Evolutionary conservation across 2,329 filamentous ascomycete species (phyloP).

Genomic region (Graphilbum ipis-grandicollis): DNA sequence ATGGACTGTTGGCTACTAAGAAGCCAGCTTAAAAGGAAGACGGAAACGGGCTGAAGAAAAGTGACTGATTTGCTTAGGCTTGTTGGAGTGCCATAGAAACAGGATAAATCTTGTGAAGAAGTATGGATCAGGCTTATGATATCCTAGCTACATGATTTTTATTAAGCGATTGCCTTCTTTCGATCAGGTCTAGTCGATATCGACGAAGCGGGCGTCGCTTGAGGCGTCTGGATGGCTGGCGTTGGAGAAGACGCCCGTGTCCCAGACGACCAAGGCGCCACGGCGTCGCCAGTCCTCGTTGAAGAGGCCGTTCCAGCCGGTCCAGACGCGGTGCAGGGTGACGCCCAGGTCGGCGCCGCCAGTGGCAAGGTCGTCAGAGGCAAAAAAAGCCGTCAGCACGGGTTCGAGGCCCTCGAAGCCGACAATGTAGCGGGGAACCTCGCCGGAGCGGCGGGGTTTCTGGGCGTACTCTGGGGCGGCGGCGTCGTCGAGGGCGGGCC

Average conservation of each 20-base stretch:
- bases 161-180: not conserved
- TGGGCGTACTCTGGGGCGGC: not conserved
- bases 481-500: constrained; percentile 13
- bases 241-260: constrained; percentile 21
- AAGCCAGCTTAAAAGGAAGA: no score
- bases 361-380: constrained; percentile 8
- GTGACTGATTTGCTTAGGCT: no score
- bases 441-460: constrained; percentile 8
- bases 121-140: no score
- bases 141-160: not conserved
- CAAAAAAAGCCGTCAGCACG: constrained; percentile 26
- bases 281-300: constrained; percentile 41
- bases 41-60: no score
- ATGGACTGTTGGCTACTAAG: no score
- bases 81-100: no score
- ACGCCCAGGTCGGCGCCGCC: constrained; percentile 23
- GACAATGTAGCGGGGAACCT: constrained; percentile 38
- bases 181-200: no score
- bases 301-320: constrained; percentile 41
- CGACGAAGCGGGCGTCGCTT: no score
- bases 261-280: constrained; percentile 44
- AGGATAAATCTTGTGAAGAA: no score
- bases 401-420: constrained; percentile 42
- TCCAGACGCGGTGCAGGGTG: constrained; percentile 31
- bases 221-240: constrained; percentile 8